Evolutionary conservation across 1,284 basidiomycete genomes (phyloP).

Genomic region (Lentinula novae-zelandiae): DNA sequence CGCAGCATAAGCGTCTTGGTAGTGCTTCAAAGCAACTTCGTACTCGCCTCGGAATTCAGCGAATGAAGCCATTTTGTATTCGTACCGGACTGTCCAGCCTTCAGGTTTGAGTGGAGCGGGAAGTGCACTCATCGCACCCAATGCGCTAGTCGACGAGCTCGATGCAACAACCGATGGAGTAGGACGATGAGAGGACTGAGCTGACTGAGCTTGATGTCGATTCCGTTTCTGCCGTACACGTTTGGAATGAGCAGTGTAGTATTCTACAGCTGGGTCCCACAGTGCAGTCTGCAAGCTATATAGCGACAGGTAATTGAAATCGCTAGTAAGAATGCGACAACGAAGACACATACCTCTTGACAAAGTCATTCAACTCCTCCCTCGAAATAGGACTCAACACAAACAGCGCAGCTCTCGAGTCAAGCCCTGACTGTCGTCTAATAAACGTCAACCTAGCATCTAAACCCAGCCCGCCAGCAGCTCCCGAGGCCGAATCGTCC

Average conservation of each 20-base stretch:
- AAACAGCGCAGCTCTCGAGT: constrained; percentile 89
- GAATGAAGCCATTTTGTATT: constrained; percentile 96
- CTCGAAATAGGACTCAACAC: constrained; percentile 89
- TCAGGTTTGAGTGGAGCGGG: constrained; percentile 66
- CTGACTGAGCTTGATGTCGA: constrained; percentile 35
- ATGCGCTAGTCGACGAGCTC: constrained; percentile 40
- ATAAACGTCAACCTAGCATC: constrained; percentile 85
- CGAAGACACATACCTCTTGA: constrained; percentile 52
- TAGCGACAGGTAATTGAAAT: constrained; percentile 3
- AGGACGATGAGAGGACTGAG: constrained; percentile 17
- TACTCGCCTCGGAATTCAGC: constrained; percentile 91
- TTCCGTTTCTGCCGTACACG: constrained; percentile 88
- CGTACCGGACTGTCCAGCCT: constrained; percentile 95
- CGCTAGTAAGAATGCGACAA: background rate
- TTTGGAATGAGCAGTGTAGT: constrained; percentile 90
- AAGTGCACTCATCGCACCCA: constrained; percentile 29
- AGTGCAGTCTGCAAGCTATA: constrained; percentile 81
- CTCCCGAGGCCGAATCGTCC: constrained; percentile 63
- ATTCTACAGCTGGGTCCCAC: constrained; percentile 85
- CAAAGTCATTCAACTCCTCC: constrained; percentile 82
- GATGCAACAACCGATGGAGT: constrained; percentile 15
- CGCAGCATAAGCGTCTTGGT: constrained; percentile 85
- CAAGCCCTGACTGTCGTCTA: constrained; percentile 82
- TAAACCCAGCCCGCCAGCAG: constrained; percentile 29
- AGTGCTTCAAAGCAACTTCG: constrained; percentile 89